A percentile compares a stretch with the other conserved stretches of the same genome.
phyloP scores from a whole-genome alignment of 108 stramenopile genomes.

The Cylindrotheca fusiformis region DNA sequence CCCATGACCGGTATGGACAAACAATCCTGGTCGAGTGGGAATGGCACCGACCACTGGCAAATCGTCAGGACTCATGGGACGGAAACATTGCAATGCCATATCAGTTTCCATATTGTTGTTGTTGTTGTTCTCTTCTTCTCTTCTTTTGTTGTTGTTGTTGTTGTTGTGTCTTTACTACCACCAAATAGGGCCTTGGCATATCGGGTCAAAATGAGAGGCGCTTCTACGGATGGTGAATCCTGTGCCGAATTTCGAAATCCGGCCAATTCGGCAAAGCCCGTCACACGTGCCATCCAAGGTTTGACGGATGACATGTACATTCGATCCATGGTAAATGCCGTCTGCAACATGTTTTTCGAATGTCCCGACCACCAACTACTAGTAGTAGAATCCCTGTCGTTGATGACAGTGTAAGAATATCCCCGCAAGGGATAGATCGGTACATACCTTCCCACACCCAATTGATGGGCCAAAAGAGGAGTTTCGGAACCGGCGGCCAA shows the following conservation, averaged over 20 bases:
- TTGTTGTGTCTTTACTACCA: no score
- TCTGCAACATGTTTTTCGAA: constrained; percentile 17
- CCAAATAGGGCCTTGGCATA: constrained; percentile 33
- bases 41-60: constrained; percentile 42
- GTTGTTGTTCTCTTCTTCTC: no score
- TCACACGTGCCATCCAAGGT: constrained; percentile 36
- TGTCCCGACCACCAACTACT: not conserved
- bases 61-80: constrained; percentile 58
- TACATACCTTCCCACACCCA: constrained; percentile 24
- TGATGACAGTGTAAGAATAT: constrained; percentile 37
- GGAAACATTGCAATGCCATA: constrained; percentile 36
- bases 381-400: constrained; percentile 12
- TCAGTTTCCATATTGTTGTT: constrained; percentile 1
- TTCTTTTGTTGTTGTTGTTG: no score
- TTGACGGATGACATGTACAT: constrained; percentile 49
- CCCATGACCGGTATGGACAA: constrained; percentile 51
- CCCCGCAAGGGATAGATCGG: constrained; percentile 52
- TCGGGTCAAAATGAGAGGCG: constrained; percentile 29
- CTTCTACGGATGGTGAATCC: constrained; percentile 37
- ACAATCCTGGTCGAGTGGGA: constrained; percentile 18
- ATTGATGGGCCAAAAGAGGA: constrained; percentile 37
- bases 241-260: constrained; percentile 31
- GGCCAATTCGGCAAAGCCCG: constrained; percentile 48
- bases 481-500: constrained; percentile 43
- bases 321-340: constrained; percentile 28